phyloP scores from a whole-genome alignment of 2,329 filamentous ascomycete species.

The Lomentospora prolificans region DNA sequence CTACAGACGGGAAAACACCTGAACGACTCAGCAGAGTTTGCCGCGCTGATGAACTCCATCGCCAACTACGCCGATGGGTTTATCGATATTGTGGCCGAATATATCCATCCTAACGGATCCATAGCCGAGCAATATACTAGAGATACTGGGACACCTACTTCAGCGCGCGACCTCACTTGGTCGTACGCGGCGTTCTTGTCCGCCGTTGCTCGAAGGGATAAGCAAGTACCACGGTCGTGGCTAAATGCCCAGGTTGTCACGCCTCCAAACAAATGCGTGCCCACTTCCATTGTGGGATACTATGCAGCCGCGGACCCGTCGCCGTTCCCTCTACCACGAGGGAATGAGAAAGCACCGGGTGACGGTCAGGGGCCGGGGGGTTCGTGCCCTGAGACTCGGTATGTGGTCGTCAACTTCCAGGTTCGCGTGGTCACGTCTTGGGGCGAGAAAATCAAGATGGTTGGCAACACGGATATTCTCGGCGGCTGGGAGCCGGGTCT shows the following conservation, averaged over 20 bases:
- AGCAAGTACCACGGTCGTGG: slow-evolving; percentile 32
- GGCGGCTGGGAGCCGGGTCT: slow-evolving; percentile 24
- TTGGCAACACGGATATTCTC: slow-evolving; percentile 29
- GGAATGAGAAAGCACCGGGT: neutral
- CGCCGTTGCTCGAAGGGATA: slow-evolving; percentile 45
- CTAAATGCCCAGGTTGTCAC: slow-evolving; percentile 39
- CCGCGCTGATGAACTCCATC: slow-evolving; percentile 45
- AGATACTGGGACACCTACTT: slow-evolving; percentile 41
- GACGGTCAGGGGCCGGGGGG: neutral
- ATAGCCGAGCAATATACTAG: slow-evolving; percentile 58
- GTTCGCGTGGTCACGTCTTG: slow-evolving; percentile 44
- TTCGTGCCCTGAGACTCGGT: neutral
- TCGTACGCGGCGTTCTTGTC: slow-evolving; percentile 63
- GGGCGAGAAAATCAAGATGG: slow-evolving; percentile 57
- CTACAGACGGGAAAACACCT: slow-evolving; percentile 54
- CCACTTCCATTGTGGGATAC: neutral
- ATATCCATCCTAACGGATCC: slow-evolving; percentile 52
- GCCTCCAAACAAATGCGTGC: slow-evolving; percentile 32
- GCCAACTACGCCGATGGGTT: slow-evolving; percentile 51
- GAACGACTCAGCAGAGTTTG: slow-evolving; percentile 35
- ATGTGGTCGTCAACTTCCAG: slow-evolving; percentile 45
- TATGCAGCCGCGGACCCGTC: neutral
- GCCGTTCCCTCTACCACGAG: neutral
- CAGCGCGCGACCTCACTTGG: slow-evolving; percentile 61
- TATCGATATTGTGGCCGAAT: slow-evolving; percentile 50